Evolutionary conservation across 768 basidiomycete species (phyloP).

Genomic region (Cubamyces lactineus): DNA sequence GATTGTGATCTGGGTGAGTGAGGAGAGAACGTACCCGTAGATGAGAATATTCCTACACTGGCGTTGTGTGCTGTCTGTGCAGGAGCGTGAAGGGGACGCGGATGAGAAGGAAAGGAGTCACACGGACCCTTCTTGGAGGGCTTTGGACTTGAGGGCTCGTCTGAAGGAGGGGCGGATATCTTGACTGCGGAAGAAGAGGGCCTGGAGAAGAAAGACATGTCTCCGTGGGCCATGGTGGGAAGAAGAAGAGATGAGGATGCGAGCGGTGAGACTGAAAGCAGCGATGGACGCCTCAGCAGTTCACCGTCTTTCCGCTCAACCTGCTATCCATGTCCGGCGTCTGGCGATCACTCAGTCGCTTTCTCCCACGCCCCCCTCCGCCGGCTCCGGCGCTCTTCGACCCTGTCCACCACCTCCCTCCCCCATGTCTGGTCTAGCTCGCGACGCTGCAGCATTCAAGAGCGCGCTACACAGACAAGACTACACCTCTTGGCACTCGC

Average conservation of each 20-base stretch:
- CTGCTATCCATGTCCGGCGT: neutral
- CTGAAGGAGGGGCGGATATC: slow-evolving; percentile 65
- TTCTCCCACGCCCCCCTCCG: neutral
- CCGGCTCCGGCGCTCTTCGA: slow-evolving; percentile 1
- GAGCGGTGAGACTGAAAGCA: slow-evolving; percentile 23
- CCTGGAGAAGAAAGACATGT: slow-evolving; percentile 73
- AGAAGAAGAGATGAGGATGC: slow-evolving; percentile 21
- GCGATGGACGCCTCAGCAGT: neutral
- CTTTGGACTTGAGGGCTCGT: slow-evolving; percentile 45
- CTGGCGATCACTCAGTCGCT: neutral
- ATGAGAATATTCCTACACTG: slow-evolving; percentile 92
- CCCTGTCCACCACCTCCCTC: slow-evolving; percentile 3
- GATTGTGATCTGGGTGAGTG: neutral
- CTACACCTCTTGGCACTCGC: slow-evolving; percentile 77
- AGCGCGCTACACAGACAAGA: slow-evolving; percentile 64
- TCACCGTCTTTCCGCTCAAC: neutral
- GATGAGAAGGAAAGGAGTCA: slow-evolving; percentile 6
- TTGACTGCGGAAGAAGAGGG: slow-evolving; percentile 67
- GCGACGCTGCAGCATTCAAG: slow-evolving; percentile 75
- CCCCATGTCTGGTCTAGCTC: slow-evolving; percentile 65
- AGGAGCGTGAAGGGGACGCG: slow-evolving; percentile 19
- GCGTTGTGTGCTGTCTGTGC: slow-evolving; percentile 66
- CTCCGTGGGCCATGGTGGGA: slow-evolving; percentile 32
- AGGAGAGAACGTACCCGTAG: slow-evolving; percentile 64
- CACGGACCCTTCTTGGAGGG: slow-evolving; percentile 47